Base-by-base conservation (phyloP, 208 protist genomes). In the Lotmaria passim region DNA sequence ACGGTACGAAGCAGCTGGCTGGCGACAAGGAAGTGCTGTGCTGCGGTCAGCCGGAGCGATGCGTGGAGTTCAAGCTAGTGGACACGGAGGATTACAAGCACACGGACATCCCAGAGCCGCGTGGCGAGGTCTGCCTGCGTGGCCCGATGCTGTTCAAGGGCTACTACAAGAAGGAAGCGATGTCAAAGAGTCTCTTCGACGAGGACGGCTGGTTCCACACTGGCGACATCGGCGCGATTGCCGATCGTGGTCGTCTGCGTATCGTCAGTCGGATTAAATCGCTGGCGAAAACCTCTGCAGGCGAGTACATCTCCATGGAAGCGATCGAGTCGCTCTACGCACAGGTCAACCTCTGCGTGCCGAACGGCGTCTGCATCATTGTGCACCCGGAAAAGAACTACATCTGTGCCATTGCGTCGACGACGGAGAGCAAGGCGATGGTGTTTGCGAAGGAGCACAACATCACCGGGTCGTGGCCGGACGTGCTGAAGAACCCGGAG, bases 271-370 rank as follows among this genome's bases (percentile, higher is more conserved):
- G 93, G 51, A 83, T 90, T 51, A 97, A 97, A 76, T 87, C 90
- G 19, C 75, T 98, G 38, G 88, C 89, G 7, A 97, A 97, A 74
- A 87, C 93, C 62, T 66, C 69, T 11, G 65, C 87, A 7, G 94
- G 94, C 34, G 93, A 98, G 75, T 97, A 96, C 77, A 93, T 98
- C 46, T 79, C 91, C 8, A 43, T 95, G 38, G 90, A 98, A 69
- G 82, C 34, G 31, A 51, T 97, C 33, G 83, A 92, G 79, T 75
- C 85, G 7, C 67, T 94, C 36, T 94, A 94, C 74, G 68, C 66
- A 43, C 66, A 73, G 61, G 61, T 84, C 65, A 74, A 74, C 46
- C 67, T 94, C 21, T 61, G 57, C 47, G 71, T 81, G 21, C 82
- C 85, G 6, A 90, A 89, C 61, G 89, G 86, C 15, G 72, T 91